Percentiles rank a stretch among this genome's conserved stretches.
These are phyloP conservation scores for sweet orange (Citrus sinensis) DNA, from an alignment of 345 rosid species.

Conservation along the genomic window DVS_A1.0 CM039169.1:27036001-27036500, in stretches of 20 bases:
- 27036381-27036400: constrained; percentile 16
- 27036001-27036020: constrained; percentile 39
- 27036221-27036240: constrained; percentile 23
- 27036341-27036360: constrained; percentile 23
- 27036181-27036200: constrained; percentile 58
- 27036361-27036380: constrained; percentile 17
- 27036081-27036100: constrained; percentile 38
- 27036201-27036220: constrained; percentile 58
- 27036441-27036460: constrained; percentile 21
- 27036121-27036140: constrained; percentile 56
- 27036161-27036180: constrained; percentile 35
- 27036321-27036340: constrained; percentile 16
- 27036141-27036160: constrained; percentile 39
- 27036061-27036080: not conserved
- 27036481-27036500: constrained; percentile 34
- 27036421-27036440: constrained; percentile 19
- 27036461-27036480: constrained; percentile 29
- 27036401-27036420: constrained; percentile 22
- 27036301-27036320: constrained; percentile 55
- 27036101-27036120: constrained; percentile 86
- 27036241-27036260: constrained; percentile 23
- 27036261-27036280: constrained; percentile 38
- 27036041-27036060: not conserved
- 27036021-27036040: not conserved
- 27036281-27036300: constrained; percentile 56